Percentiles rank a stretch among this genome's conserved stretches.
Conservation (phyloP, 176 grass and related monocot species). For the Pontederia crassipes region DNA sequence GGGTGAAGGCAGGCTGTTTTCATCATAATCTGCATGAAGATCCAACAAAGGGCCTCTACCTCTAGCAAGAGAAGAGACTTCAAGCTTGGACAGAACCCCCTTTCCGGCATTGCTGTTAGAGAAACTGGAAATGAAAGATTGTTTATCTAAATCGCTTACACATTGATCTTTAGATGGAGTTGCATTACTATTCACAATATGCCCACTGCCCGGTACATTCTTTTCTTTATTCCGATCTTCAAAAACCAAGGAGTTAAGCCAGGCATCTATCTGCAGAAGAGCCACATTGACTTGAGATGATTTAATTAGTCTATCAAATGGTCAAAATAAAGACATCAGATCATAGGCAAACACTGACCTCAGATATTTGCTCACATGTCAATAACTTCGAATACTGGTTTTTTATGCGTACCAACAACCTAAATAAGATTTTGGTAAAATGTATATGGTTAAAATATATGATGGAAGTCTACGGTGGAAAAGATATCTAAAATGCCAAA, state of each 20-base stretch:
- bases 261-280: conserved; percentile 52
- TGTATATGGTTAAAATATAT: background rate
- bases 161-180: background rate
- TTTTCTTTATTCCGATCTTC: conserved; percentile 32
- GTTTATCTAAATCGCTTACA: conserved; percentile 27
- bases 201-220: background rate
- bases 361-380: conserved; percentile 1
- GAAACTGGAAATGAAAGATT: conserved; percentile 12
- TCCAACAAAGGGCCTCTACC: conserved; percentile 67
- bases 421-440: background rate
- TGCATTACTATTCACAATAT: background rate
- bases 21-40: conserved; percentile 92
- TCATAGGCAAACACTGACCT: background rate
- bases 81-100: conserved; percentile 33
- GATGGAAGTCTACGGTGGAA: background rate
- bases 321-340: background rate
- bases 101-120: conserved; percentile 3
- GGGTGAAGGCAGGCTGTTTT: conserved; percentile 86
- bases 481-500: background rate
- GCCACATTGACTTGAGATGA: conserved; percentile 1
- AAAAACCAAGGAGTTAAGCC: conserved; percentile 63
- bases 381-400: conserved; percentile 6
- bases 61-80: conserved; percentile 27
- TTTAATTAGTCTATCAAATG: background rate
- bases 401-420: conserved; percentile 15